Conservation (phyloP, 177 flowering plant genomes). For the Vitis hybrid region DNA sequence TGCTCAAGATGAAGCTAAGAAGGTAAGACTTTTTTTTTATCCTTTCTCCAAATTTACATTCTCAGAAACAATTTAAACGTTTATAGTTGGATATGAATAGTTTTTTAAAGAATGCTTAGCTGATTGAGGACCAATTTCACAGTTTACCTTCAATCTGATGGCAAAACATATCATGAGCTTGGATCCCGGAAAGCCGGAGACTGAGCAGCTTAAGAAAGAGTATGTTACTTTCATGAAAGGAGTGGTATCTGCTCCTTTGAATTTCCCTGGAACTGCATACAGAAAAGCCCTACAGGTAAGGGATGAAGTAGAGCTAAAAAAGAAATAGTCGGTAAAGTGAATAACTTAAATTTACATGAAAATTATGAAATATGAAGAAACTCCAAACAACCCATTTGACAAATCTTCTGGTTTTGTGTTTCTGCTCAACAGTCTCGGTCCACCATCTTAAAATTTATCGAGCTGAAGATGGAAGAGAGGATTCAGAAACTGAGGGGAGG, state of each 20-base stretch:
- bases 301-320: too few species aligned
- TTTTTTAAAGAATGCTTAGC: too few species aligned
- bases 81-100: too few species aligned
- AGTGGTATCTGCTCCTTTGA: conserved; percentile 83
- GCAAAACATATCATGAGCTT: conserved; percentile 93
- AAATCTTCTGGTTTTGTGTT: background rate
- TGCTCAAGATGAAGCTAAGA: conserved; percentile 95
- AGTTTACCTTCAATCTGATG: conserved; percentile 97
- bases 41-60: too few species aligned
- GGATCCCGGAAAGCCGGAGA: conserved; percentile 77
- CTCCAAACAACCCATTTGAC: too few species aligned
- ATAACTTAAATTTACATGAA: too few species aligned
- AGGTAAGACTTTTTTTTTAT: conserved; percentile 36
- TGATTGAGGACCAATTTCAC: conserved; percentile 4
- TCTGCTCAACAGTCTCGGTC: conserved; percentile 60
- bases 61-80: too few species aligned
- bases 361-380: too few species aligned
- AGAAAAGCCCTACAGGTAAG: conserved; percentile 71
- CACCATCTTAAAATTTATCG: conserved; percentile 64
- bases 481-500: conserved; percentile 20
- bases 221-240: conserved; percentile 98
- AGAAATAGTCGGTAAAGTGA: too few species aligned
- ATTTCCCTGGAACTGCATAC: conserved; percentile 89
- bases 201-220: conserved; percentile 78
- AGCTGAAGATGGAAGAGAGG: conserved; percentile 75